These are phyloP conservation scores for Thermomucor indicae-seudaticae DNA, from an alignment of 371 early-diverging fungal genomes.

Conservation along the genomic window DNA sequence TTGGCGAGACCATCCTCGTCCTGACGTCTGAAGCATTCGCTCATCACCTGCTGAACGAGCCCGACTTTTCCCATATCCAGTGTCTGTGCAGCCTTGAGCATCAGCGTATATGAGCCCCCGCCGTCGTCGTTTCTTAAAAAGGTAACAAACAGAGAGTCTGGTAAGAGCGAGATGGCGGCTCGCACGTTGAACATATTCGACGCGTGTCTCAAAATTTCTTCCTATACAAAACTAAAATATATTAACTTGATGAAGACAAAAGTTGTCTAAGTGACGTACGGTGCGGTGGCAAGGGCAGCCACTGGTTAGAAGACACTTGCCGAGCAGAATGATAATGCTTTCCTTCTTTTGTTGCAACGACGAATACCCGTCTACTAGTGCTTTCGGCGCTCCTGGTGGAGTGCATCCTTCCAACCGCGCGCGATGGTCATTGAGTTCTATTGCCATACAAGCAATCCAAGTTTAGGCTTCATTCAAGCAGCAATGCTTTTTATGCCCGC, in stretches of 20 bases:
- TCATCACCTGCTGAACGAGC: conserved; percentile 29
- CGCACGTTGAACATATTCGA: conserved; percentile 19
- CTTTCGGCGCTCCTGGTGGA: too few relatives aligned
- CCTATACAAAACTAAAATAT: conserved; percentile 11
- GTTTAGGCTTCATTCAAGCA: too few relatives aligned
- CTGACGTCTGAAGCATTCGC: conserved; percentile 16
- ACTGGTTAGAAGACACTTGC: conserved; percentile 29
- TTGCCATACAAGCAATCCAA: too few relatives aligned
- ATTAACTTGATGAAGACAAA: not conserved
- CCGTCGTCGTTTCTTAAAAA: conserved; percentile 1
- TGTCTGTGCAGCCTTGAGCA: conserved; percentile 37
- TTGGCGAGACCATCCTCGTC: conserved; percentile 18
- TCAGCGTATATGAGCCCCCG: conserved; percentile 19
- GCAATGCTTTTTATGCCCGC: too few relatives aligned
- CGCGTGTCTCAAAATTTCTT: conserved; percentile 33
- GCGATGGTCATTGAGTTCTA: too few relatives aligned
- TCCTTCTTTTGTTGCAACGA: conserved; percentile 2
- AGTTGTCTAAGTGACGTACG: conserved; percentile 11
- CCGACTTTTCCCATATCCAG: conserved; percentile 39
- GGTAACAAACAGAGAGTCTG: conserved; percentile 36
- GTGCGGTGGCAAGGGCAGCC: conserved; percentile 45
- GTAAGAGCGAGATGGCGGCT: conserved; percentile 33
- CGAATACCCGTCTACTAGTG: too few relatives aligned
- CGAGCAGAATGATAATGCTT: conserved; percentile 11
- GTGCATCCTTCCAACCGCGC: too few relatives aligned